Evolutionary conservation across 805 yeast genomes (phyloP).

Genomic region (Saccharomyces kudriavzevii): DNA sequence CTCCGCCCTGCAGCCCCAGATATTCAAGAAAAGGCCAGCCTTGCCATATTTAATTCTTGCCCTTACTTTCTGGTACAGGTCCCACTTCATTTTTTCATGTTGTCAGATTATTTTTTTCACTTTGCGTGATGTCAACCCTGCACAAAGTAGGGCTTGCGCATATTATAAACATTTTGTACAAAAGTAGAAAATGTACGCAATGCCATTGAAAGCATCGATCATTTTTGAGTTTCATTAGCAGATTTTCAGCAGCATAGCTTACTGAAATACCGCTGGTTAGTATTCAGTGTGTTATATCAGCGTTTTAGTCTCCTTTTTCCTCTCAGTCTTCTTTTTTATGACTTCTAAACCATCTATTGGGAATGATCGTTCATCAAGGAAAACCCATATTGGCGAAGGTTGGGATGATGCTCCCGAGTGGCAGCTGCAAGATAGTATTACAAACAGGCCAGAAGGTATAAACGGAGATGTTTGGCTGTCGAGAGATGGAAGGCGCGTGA

Average conservation of each 20-base stretch:
- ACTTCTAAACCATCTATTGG: not conserved
- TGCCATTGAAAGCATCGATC: not conserved
- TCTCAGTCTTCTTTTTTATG: not conserved
- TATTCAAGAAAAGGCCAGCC: not conserved
- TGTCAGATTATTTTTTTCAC: not conserved
- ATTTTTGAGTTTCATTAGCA: not conserved
- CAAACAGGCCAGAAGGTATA: not conserved
- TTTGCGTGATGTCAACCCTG: not conserved
- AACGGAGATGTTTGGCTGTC: slow-evolving; percentile 23
- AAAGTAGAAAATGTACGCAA: not conserved
- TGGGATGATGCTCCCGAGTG: not conserved
- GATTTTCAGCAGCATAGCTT: not conserved
- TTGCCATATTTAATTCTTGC: not conserved
- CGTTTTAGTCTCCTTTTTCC: not conserved
- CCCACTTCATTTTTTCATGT: not conserved
- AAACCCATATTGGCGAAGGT: not conserved
- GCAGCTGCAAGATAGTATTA: not conserved
- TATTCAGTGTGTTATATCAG: not conserved
- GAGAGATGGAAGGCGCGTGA: slow-evolving; percentile 31
- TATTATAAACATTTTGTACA: not conserved
- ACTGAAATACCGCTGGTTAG: not conserved
- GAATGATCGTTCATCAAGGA: not conserved
- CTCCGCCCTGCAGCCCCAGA: not conserved
- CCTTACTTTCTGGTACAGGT: not conserved
- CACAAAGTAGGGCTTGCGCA: not conserved